Conservation (phyloP, 1,284 basidiomycete species). For the Ustilago shanxiensis region DNA sequence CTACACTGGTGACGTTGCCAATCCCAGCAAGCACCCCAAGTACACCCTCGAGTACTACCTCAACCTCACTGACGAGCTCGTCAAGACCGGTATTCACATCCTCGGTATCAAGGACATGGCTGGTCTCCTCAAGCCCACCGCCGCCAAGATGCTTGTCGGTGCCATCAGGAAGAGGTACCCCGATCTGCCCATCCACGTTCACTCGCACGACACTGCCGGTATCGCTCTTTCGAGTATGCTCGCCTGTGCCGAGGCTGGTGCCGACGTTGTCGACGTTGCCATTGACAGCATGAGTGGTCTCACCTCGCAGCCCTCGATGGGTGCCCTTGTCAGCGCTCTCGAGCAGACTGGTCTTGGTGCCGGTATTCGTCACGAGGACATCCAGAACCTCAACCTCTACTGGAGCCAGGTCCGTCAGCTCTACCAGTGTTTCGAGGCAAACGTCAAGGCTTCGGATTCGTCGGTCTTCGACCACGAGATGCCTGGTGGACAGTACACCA, state of each 20-base stretch:
- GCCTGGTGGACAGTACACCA: constrained; percentile 84
- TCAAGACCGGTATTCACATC: constrained; percentile 95
- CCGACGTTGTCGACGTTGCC: constrained; percentile 97
- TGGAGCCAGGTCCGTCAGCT: constrained; percentile 97
- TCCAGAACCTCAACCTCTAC: constrained; percentile 96
- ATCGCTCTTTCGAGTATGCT: constrained; percentile 97
- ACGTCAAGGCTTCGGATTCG: constrained; percentile 85
- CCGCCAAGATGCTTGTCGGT: constrained; percentile 91
- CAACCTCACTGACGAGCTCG: constrained; percentile 92
- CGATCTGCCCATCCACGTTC: constrained; percentile 97
- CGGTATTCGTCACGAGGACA: constrained; percentile 96
- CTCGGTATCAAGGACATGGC: constrained; percentile 99
- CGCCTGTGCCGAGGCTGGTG: constrained; percentile 92
- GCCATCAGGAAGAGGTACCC: constrained; percentile 96
- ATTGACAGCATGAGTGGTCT: constrained; percentile 96
- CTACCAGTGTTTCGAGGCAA: constrained; percentile 98
- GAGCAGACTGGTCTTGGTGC: constrained; percentile 96
- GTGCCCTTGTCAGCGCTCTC: constrained; percentile 90
- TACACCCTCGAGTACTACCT: constrained; percentile 99
- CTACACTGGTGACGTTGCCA: constrained; percentile 98
- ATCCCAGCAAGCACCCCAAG: constrained; percentile 89
- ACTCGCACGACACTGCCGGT: constrained; percentile 99
- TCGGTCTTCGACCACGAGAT: constrained; percentile 99
- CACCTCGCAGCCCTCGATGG: constrained; percentile 99
- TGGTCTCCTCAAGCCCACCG: constrained; percentile 93